Percentiles rank a stretch among this genome's conserved stretches.
Conservation (phyloP, 139 green algal species). For the Micromonas commoda region DNA sequence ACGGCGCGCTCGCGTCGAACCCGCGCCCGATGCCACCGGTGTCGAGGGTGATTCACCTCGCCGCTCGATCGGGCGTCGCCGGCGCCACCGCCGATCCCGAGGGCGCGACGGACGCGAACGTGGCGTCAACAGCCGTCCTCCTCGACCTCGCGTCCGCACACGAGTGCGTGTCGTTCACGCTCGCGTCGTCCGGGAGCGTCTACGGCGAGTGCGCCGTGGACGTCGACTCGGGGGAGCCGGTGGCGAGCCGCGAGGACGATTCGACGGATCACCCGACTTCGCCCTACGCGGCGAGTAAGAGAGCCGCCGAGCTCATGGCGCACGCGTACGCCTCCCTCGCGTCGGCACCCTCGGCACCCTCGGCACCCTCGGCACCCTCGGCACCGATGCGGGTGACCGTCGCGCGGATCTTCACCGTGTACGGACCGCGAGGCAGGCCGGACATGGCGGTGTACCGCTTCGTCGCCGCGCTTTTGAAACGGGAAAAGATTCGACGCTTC, state of each 20-base stretch:
- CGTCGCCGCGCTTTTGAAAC: slow-evolving; percentile 43
- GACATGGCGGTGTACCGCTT: slow-evolving; percentile 77
- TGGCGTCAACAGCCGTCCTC: too few relatives aligned
- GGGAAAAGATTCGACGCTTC: not conserved
- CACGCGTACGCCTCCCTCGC: slow-evolving; percentile 58
- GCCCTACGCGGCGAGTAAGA: slow-evolving; percentile 67
- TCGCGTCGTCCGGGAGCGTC: not conserved
- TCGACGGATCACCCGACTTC: not conserved
- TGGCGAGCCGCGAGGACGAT: not conserved
- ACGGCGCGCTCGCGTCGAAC: too few relatives aligned
- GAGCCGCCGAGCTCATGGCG: slow-evolving; percentile 59
- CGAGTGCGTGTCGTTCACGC: too few relatives aligned
- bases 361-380: too few relatives aligned
- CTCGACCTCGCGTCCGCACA: too few relatives aligned
- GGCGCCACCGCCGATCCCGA: too few relatives aligned
- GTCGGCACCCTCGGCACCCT: too few relatives aligned
- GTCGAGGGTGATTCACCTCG: too few relatives aligned
- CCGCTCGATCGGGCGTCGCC: too few relatives aligned
- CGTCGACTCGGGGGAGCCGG: not conserved
- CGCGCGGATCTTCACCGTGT: slow-evolving; percentile 76
- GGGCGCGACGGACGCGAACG: too few relatives aligned
- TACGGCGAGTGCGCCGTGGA: not conserved
- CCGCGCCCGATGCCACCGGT: too few relatives aligned
- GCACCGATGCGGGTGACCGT: slow-evolving; percentile 55
- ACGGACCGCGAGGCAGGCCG: slow-evolving; percentile 57